phyloP scores from a whole-genome alignment of 2,329 filamentous ascomycete genomes.

The Samsoniella hepiali region DNA sequence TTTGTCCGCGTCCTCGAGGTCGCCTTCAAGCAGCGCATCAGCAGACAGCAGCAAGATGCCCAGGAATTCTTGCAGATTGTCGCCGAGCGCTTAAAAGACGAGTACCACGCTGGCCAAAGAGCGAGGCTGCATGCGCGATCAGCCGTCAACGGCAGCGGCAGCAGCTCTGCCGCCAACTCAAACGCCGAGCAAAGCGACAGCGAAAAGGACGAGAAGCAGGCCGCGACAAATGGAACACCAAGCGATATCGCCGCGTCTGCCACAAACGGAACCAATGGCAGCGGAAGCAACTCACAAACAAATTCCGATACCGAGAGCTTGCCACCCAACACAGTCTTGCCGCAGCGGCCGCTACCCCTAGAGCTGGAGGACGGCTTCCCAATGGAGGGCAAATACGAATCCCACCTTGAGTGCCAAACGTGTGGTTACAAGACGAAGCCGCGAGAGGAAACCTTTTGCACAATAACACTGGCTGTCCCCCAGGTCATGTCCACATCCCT shows the following conservation, averaged over 20 bases:
- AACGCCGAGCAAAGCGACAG: constrained; percentile 23
- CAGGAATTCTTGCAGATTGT: constrained; percentile 96
- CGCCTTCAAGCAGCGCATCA: constrained; percentile 87
- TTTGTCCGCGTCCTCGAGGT: constrained; percentile 82
- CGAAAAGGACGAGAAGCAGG: constrained; percentile 19
- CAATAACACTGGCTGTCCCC: constrained; percentile 86
- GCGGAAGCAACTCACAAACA: constrained; percentile 9
- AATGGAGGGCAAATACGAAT: constrained; percentile 86
- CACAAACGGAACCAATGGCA: constrained; percentile 13
- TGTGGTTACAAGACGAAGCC: constrained; percentile 89
- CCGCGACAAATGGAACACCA: not conserved
- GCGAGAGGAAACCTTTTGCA: constrained; percentile 81
- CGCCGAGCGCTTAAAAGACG: constrained; percentile 85
- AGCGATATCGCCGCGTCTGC: not conserved
- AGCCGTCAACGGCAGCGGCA: constrained; percentile 24
- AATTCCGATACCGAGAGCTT: constrained; percentile 10
- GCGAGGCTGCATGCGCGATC: constrained; percentile 59
- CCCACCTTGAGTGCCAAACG: constrained; percentile 88
- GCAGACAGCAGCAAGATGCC: constrained; percentile 92
- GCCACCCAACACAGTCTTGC: constrained; percentile 21
- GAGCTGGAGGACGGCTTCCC: constrained; percentile 74
- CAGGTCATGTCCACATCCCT: constrained; percentile 77
- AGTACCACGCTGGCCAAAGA: constrained; percentile 81
- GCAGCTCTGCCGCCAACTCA: not conserved
- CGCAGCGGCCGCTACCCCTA: constrained; percentile 23